Evolutionary conservation across 805 yeast genomes (phyloP).

Genomic region (Myxozyma mucilagina): DNA sequence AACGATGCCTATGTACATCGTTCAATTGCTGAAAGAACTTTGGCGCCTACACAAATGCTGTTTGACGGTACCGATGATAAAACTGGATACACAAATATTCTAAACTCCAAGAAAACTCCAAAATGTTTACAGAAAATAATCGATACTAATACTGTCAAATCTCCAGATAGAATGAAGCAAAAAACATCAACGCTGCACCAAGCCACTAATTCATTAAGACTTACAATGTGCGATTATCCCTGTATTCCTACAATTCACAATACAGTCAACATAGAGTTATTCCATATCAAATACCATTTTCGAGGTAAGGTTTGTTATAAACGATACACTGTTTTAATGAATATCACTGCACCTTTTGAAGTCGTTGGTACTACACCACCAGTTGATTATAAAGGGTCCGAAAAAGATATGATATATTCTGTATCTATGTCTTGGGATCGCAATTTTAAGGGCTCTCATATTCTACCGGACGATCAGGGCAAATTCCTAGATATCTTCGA

Average conservation of each 20-base stretch:
- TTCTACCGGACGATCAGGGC: slow-evolving; percentile 15
- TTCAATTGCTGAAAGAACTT: background rate
- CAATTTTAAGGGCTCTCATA: slow-evolving; percentile 3
- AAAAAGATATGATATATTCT: slow-evolving; percentile 15
- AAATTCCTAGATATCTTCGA: background rate
- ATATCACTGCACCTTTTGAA: slow-evolving; percentile 26
- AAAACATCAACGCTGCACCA: slow-evolving; percentile 16
- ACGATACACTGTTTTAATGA: slow-evolving; percentile 22
- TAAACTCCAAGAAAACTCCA: background rate
- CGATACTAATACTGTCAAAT: background rate
- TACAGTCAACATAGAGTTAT: slow-evolving; percentile 19
- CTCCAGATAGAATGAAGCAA: background rate
- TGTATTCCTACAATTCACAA: slow-evolving; percentile 29
- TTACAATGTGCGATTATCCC: slow-evolving; percentile 26
- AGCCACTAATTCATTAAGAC: slow-evolving; percentile 21
- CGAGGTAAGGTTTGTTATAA: slow-evolving; percentile 12
- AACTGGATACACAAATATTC: background rate
- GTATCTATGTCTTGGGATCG: slow-evolving; percentile 23
- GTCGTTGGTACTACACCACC: slow-evolving; percentile 25
- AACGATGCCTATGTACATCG: slow-evolving; percentile 3
- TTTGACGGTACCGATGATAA: background rate
- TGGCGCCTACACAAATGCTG: background rate
- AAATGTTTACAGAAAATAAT: background rate
- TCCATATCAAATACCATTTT: slow-evolving; percentile 21
- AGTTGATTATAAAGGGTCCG: slow-evolving; percentile 16